These are phyloP conservation scores for Russula virescens DNA, from an alignment of 768 basidiomycete genomes.

Conservation along the genomic window DNA sequence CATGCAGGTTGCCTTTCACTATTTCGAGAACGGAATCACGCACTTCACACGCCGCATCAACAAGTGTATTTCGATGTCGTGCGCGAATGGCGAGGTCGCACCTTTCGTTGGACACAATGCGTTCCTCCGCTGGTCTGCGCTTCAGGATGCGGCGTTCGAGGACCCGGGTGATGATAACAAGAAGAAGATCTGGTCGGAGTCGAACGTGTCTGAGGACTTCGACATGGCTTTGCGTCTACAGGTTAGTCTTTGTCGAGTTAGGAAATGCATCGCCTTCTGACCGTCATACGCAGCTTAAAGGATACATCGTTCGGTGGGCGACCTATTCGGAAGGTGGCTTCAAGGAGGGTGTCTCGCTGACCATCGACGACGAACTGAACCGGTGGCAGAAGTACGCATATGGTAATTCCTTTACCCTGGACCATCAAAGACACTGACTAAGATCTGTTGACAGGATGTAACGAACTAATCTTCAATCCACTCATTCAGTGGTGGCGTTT, in stretches of 20 bases:
- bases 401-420: slow-evolving; percentile 37
- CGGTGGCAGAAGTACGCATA: too few relatives aligned
- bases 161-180: slow-evolving; percentile 57
- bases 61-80: slow-evolving; percentile 71
- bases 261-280: not conserved
- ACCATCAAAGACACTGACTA: not conserved
- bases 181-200: slow-evolving; percentile 75
- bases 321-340: slow-evolving; percentile 81
- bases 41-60: slow-evolving; percentile 87
- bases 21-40: too few relatives aligned
- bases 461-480: slow-evolving; percentile 83
- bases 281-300: slow-evolving; percentile 38
- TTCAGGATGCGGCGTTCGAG: too few relatives aligned
- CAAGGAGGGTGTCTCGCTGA: too few relatives aligned
- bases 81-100: slow-evolving; percentile 75
- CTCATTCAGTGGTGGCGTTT: slow-evolving; percentile 66
- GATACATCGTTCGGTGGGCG: slow-evolving; percentile 79
- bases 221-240: too few relatives aligned
- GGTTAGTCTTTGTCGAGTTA: slow-evolving; percentile 14
- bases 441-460: slow-evolving; percentile 43
- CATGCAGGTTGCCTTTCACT: slow-evolving; percentile 85
- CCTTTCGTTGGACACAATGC: too few relatives aligned
- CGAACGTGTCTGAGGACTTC: too few relatives aligned
- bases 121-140: too few relatives aligned
- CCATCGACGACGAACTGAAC: too few relatives aligned